These are phyloP conservation scores for Penicillium cosmopolitanum DNA, from an alignment of 495 filamentous ascomycete species.

Conservation along the genomic window DNA sequence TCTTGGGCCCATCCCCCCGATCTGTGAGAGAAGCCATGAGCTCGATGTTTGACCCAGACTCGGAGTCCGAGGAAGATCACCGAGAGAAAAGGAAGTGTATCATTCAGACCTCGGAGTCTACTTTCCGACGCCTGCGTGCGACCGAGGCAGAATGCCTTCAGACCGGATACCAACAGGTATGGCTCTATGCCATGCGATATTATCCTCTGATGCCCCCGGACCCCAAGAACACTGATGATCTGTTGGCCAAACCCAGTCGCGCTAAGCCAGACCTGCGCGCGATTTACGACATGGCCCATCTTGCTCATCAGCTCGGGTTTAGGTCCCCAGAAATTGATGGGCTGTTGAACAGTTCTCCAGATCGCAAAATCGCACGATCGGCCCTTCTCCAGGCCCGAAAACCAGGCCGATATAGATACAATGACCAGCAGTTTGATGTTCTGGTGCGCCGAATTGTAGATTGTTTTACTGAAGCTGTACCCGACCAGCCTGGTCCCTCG, in stretches of 20 bases:
- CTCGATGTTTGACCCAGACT: no score
- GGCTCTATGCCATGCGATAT: no score
- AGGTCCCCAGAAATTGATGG: constrained; percentile 1
- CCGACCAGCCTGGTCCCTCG: constrained; percentile 12
- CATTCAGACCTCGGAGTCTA: no score
- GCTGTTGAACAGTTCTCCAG: constrained; percentile 1
- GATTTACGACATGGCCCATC: constrained; percentile 11
- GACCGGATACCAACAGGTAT: no score
- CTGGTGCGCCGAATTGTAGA: constrained; percentile 24
- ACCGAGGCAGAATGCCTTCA: no score
- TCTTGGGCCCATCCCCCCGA: constrained; percentile 13
- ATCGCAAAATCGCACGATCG: constrained; percentile 8
- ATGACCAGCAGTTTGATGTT: constrained; percentile 1
- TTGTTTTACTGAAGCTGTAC: constrained; percentile 31
- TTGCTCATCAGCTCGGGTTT: constrained; percentile 6
- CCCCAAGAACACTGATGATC: not conserved
- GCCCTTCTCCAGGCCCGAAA: constrained; percentile 7
- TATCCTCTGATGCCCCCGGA: not conserved
- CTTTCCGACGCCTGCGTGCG: no score
- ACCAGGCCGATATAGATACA: constrained; percentile 4
- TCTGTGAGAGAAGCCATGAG: constrained; percentile 11
- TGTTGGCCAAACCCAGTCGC: not conserved
- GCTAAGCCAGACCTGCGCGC: not conserved
- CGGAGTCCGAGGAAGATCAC: no score
- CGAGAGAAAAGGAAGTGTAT: no score